These are phyloP conservation scores for Podospora comata DNA, from an alignment of 495 filamentous ascomycete species.

Conservation along the genomic window DNA sequence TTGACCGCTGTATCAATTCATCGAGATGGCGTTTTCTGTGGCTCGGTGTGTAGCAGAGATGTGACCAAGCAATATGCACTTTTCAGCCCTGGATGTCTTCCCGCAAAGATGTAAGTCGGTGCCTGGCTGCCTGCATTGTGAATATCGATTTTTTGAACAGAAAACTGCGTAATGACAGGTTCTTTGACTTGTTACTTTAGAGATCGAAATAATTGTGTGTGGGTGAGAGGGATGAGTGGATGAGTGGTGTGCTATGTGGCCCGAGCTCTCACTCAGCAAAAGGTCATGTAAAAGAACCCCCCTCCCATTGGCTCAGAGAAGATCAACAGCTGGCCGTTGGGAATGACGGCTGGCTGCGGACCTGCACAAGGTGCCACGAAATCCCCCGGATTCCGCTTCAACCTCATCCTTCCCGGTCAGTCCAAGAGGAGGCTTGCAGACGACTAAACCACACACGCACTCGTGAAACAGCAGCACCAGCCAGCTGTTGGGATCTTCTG, in stretches of 20 bases:
- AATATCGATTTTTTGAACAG: background rate
- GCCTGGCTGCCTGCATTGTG: background rate
- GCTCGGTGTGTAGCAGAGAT: constrained; percentile 1
- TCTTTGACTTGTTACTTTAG: no score
- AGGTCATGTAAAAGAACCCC: background rate
- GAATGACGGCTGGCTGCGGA: constrained; percentile 6
- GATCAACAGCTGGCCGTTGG: constrained; percentile 1
- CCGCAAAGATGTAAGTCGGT: background rate
- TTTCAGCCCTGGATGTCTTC: background rate
- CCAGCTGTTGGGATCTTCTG: background rate
- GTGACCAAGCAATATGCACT: background rate
- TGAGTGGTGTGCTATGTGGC: background rate
- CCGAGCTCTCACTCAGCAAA: background rate
- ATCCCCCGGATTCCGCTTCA: background rate
- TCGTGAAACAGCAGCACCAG: background rate
- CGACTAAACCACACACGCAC: no score
- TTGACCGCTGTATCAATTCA: background rate
- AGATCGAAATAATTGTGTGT: background rate
- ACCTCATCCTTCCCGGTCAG: background rate
- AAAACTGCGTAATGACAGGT: no score
- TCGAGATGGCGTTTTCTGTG: background rate
- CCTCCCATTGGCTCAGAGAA: background rate
- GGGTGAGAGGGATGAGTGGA: background rate
- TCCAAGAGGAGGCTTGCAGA: no score
- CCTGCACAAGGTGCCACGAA: background rate